Base-by-base conservation (phyloP, 257 asterid genomes). In the Vinca minor region DNA sequence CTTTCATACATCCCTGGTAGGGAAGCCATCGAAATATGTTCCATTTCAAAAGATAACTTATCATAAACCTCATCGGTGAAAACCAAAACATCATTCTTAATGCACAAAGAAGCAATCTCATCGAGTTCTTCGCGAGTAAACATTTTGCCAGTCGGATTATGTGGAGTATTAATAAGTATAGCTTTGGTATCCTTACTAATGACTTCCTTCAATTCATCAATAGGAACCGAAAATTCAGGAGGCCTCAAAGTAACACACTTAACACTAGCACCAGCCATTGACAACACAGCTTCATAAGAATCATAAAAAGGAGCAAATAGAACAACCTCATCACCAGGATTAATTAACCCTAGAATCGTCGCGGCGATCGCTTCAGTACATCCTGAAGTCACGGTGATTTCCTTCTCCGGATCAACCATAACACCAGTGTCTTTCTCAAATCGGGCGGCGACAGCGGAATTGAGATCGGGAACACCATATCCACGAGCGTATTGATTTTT, bases 311-410 rank as follows among this genome's bases (percentile, higher is more conserved):
- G 98, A 58, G 98, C 96, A 73, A 92, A 87, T 64, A 92, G 76
- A 58, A 92, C 57, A 17, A 92, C 97, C 78, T 92, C 98, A 64
- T 92, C 98, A 5, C 95, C 96, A 0, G 98, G 96, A 74, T 92
- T 89, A 71, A 92, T 85, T 59, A 92, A 75, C 23, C 98, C 98
- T 59, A 92, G 69, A 44, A 92, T 87, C 35, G 98, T 85, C 42
- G 98, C 97, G 20, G 98, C 96, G 54, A 92, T 92, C 10, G 98
- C 98, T 75, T 92, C 98, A 1, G 98, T 92, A 80, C 98, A 92
- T 47, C 98, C 98, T 0, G 98, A 85, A 73, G 98, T 89, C 69
- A 92, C 87, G 0, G 96, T 87, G 14, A 92, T 85, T 81, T 92
- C 97, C 67, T 81, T 87, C 66, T 93, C 98, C 0, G 98, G 92